A percentile compares a stretch with the other conserved stretches of the same genome.
Conservation (phyloP, 345 rosid genomes). For the Eucalyptus sideroxylon region DNA sequence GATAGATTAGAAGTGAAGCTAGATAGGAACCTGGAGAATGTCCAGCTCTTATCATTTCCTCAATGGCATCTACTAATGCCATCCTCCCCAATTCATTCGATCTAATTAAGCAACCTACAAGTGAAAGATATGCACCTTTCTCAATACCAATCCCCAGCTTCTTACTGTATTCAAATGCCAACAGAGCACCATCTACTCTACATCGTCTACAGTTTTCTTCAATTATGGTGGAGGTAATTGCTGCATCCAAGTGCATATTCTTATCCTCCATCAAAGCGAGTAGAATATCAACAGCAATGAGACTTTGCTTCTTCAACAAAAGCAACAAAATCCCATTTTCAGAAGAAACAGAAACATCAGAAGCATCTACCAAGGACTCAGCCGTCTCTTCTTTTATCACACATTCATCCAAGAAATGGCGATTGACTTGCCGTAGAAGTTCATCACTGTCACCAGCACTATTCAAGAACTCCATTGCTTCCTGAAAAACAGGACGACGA, state of each 20-base stretch:
- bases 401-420: conserved; percentile 36
- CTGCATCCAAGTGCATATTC: conserved; percentile 23
- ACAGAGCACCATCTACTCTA: conserved; percentile 44
- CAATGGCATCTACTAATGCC: conserved; percentile 16
- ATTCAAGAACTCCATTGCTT: conserved; percentile 40
- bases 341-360: conserved; percentile 3
- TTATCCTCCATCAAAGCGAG: conserved; percentile 28
- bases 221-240: conserved; percentile 34
- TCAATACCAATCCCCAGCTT: conserved; percentile 34
- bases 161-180: conserved; percentile 51
- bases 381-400: neutral
- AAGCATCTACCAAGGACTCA: neutral
- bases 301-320: conserved; percentile 59
- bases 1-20: conserved; percentile 45
- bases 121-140: conserved; percentile 43
- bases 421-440: conserved; percentile 59
- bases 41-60: conserved; percentile 44
- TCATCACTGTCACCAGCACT: conserved; percentile 33
- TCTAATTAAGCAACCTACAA: conserved; percentile 47
- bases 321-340: conserved; percentile 30
- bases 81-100: conserved; percentile 20
- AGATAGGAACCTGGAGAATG: conserved; percentile 51
- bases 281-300: conserved; percentile 39
- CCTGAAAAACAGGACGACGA: conserved; percentile 51
- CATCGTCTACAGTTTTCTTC: conserved; percentile 21